Conservation (phyloP, 768 basidiomycete genomes). For the Austroboletus eburneus region DNA sequence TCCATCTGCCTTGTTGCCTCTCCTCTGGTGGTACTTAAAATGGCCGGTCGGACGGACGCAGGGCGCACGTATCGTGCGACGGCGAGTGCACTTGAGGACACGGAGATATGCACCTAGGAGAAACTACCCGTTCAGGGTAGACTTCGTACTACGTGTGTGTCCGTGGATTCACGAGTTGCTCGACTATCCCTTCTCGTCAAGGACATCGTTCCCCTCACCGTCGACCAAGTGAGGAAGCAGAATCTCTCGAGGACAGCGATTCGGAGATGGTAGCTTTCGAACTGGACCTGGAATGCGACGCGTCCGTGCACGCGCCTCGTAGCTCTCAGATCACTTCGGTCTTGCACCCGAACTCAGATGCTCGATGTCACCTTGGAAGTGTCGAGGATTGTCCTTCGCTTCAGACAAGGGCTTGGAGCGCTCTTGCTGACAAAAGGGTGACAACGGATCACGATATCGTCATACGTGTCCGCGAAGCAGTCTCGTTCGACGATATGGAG, state of each 20-base stretch:
- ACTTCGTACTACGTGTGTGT: slow-evolving; percentile 15
- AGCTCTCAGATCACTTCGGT: no score
- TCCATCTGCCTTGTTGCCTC: slow-evolving; percentile 21
- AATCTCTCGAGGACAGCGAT: neutral
- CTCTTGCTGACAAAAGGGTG: slow-evolving; percentile 16
- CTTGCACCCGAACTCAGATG: neutral
- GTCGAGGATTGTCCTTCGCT: slow-evolving; percentile 6
- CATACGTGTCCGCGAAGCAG: slow-evolving; percentile 4
- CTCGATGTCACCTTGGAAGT: neutral
- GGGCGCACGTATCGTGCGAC: slow-evolving; percentile 5
- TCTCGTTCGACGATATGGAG: slow-evolving; percentile 5
- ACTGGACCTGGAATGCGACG: neutral
- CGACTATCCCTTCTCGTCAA: neutral
- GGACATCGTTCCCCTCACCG: neutral
- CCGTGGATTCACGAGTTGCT: slow-evolving; percentile 18
- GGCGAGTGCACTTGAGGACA: slow-evolving; percentile 9
- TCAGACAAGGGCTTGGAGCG: slow-evolving; percentile 12
- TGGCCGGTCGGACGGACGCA: neutral
- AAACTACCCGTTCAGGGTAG: neutral
- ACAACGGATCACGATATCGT: slow-evolving; percentile 9
- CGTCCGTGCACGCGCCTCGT: neutral
- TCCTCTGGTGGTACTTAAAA: slow-evolving; percentile 7
- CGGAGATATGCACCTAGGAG: slow-evolving; percentile 4
- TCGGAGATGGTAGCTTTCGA: neutral
- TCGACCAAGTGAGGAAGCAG: neutral